A percentile compares a stretch with the other conserved stretches of the same genome.
These are phyloP conservation scores for Gossypium schwendimanii DNA, from an alignment of 441 rosid species.

Conservation along the genomic window DNA sequence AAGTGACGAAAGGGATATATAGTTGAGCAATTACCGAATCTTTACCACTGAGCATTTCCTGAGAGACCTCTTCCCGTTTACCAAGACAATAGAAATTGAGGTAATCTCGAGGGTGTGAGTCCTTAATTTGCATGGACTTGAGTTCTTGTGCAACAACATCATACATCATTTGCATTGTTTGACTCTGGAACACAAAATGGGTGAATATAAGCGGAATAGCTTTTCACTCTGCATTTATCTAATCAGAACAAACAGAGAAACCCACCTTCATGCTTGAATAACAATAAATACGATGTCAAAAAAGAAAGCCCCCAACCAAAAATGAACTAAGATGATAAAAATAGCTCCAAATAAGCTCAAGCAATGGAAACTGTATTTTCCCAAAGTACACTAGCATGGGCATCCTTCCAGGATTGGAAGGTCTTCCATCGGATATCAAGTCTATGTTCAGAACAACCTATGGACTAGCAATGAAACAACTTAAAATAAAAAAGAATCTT, in stretches of 20 bases:
- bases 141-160: slow-evolving; percentile 47
- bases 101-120: slow-evolving; percentile 70
- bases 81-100: slow-evolving; percentile 91
- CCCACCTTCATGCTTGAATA: neutral
- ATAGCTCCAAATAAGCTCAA: neutral
- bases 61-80: slow-evolving; percentile 49
- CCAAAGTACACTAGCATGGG: neutral
- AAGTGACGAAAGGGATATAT: slow-evolving; percentile 2
- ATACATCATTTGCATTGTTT: slow-evolving; percentile 92
- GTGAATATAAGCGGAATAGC: slow-evolving; percentile 4
- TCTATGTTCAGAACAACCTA: neutral
- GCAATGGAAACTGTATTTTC: neutral
- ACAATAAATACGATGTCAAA: neutral
- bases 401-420: neutral
- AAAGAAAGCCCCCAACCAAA: neutral
- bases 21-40: slow-evolving; percentile 33
- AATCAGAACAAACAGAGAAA: neutral
- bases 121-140: slow-evolving; percentile 37
- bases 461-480: neutral
- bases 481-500: neutral
- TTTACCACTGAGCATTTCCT: slow-evolving; percentile 23
- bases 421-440: neutral
- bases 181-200: slow-evolving; percentile 55
- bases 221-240: neutral
- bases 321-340: neutral